Evolutionary conservation across 2,329 filamentous ascomycete genomes (phyloP), one percentile per base, ranked within the genome.

Genomic region (Fusarium buxicola): DNA sequence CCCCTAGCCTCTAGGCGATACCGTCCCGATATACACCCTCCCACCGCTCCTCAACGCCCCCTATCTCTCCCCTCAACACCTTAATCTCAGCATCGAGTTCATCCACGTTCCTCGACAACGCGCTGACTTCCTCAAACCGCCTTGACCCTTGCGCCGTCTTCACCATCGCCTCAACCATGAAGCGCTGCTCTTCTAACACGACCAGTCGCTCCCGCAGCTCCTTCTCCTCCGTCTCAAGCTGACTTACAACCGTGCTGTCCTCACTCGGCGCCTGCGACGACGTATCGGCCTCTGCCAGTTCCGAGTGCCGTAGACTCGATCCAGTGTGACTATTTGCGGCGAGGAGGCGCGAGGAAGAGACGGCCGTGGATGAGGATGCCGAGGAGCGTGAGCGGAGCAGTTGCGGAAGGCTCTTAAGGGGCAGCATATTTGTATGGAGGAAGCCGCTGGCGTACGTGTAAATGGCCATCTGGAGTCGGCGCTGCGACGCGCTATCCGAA

Each of bases 161-260:
- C 39, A 96, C 86, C 92, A 96, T 96, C 68, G 92, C 88, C 32
- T 89, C 87, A 0, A 97, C 92, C 77, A 97, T 87, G 76, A 96
- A 96, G 63, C 89, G 90, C 75, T 97, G 94, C 77, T 97, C 94
- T 74, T 97, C 92, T 1, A 97, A 82, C 7, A 97, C 89, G 27
- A 95, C 90, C 11, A 97, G 79, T 5, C 88, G 82, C 70, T 97
- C 93, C 13, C 90, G 86, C 2, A 96, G 79, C 16, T 92, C 86
- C 73, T 92, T 94, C 75, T 97, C 93, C 73, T 97, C 92, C 0
- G 85, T 86, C 75, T 96, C 93, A 5, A 96, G 77, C 30, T 82
- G 79, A 55, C 82, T 85, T 1, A 85, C 79, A 1, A 80, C 79
- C 12, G 82, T 86, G 71, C 82, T 85, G 2, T 78, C 76, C 58